Evolutionary conservation across 2,329 filamentous ascomycete species (phyloP).

Genomic region (Cytospora mali): DNA sequence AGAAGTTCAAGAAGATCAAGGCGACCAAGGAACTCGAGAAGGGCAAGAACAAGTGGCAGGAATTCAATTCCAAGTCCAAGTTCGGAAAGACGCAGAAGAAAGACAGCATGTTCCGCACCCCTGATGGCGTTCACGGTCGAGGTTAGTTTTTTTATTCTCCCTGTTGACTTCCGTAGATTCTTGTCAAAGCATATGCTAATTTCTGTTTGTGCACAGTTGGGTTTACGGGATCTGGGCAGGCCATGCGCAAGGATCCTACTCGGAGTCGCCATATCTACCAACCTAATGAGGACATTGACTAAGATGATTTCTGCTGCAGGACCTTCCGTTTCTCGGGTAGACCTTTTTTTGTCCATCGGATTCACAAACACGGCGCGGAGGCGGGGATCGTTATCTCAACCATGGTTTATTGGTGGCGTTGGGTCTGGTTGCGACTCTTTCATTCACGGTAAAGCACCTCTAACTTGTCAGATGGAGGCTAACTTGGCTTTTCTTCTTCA

Average conservation of each 20-base stretch:
- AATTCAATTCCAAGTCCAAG: constrained; percentile 81
- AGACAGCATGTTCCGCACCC: constrained; percentile 96
- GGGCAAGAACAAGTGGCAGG: constrained; percentile 92
- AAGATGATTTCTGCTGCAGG: constrained; percentile 40
- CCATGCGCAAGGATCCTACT: constrained; percentile 90
- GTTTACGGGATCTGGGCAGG: constrained; percentile 91
- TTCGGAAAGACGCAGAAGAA: constrained; percentile 72
- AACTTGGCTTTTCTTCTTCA: constrained; percentile 25
- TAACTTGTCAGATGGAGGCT: constrained; percentile 28
- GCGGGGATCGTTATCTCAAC: neutral
- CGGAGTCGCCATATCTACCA: constrained; percentile 85
- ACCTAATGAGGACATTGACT: constrained; percentile 73
- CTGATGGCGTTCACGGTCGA: constrained; percentile 82
- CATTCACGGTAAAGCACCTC: constrained; percentile 29
- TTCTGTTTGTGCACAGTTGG: constrained; percentile 66
- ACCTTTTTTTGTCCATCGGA: constrained; percentile 6
- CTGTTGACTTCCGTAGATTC: neutral
- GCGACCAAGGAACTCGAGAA: constrained; percentile 89
- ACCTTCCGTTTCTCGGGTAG: constrained; percentile 27
- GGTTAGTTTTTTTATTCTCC: constrained; percentile 55
- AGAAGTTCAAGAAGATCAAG: constrained; percentile 87
- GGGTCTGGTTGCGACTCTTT: constrained; percentile 27
- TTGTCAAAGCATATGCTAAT: constrained; percentile 35
- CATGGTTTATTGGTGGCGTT: constrained; percentile 23
- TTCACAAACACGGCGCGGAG: neutral